Evolutionary conservation across 2,329 filamentous ascomycete species (phyloP).

Genomic region (Cladosporium sp.): DNA sequence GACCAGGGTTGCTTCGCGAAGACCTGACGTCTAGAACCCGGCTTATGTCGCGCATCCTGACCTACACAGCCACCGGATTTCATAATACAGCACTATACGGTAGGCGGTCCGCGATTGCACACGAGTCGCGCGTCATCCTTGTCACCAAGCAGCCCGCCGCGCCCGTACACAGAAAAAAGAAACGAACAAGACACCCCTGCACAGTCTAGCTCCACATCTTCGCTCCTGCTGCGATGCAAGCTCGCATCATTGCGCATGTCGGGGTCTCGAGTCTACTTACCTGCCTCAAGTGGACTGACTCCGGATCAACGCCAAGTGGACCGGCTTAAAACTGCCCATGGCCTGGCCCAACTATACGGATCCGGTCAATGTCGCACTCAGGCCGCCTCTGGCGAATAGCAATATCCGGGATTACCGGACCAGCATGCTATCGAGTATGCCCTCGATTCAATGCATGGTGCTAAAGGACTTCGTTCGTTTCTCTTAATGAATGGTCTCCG

Average conservation of each 20-base stretch:
- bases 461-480: too few relatives aligned
- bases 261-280: not conserved
- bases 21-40: not conserved
- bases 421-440: not conserved
- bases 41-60: not conserved
- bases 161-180: not conserved
- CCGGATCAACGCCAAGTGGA: not conserved
- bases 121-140: not conserved
- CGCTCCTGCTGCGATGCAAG: not conserved
- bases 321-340: not conserved
- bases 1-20: not conserved
- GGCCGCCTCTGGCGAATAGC: not conserved
- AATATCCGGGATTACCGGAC: not conserved
- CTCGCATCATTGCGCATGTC: not conserved
- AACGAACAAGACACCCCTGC: not conserved
- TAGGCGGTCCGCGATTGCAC: not conserved
- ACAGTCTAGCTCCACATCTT: not conserved
- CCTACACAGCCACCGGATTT: not conserved
- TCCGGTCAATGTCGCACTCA: not conserved
- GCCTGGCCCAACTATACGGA: not conserved
- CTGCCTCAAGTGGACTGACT: not conserved
- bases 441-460: not conserved
- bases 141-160: not conserved
- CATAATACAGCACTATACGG: not conserved
- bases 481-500: too few relatives aligned